A percentile compares a stretch with the other conserved stretches of the same genome.
Conservation (phyloP, 352 stramenopile genomes). For the Plasmopara viticola region DNA sequence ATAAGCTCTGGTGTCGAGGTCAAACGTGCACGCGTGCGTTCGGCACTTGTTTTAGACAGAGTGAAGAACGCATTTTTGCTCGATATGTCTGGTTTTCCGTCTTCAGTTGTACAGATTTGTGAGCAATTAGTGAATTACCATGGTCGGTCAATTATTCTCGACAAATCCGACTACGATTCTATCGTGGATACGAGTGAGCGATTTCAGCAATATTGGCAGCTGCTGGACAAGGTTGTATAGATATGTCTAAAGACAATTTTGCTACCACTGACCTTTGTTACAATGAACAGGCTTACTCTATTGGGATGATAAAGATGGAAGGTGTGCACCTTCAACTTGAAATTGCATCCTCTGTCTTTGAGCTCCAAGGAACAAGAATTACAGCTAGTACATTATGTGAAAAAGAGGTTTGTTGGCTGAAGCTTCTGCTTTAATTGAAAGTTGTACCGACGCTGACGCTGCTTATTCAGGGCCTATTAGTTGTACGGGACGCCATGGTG, state of each 20-base stretch:
- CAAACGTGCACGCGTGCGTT: slow-evolving; percentile 40
- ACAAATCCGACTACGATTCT: slow-evolving; percentile 51
- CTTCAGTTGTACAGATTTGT: slow-evolving; percentile 43
- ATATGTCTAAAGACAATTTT: background rate
- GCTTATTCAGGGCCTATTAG: slow-evolving; percentile 24
- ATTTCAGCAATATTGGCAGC: slow-evolving; percentile 49
- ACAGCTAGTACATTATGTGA: slow-evolving; percentile 13
- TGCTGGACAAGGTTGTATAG: slow-evolving; percentile 51
- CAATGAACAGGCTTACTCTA: slow-evolving; percentile 34
- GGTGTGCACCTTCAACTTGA: slow-evolving; percentile 35
- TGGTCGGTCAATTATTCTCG: slow-evolving; percentile 47
- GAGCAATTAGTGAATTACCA: slow-evolving; percentile 42
- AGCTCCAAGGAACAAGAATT: slow-evolving; percentile 22
- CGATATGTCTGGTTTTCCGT: slow-evolving; percentile 47
- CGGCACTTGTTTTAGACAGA: slow-evolving; percentile 27
- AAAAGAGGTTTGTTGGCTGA: slow-evolving; percentile 28
- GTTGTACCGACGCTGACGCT: background rate
- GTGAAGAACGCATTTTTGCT: slow-evolving; percentile 33
- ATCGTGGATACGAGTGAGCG: slow-evolving; percentile 49
- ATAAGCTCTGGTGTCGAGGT: slow-evolving; percentile 21
- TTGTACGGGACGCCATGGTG: slow-evolving; percentile 38
- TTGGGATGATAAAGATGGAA: slow-evolving; percentile 45
- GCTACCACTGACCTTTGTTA: background rate
- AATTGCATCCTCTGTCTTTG: slow-evolving; percentile 10
- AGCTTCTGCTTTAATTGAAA: background rate